phyloP scores from a whole-genome alignment of 1,284 basidiomycete genomes.

The Ganoderma resinaceum region DNA sequence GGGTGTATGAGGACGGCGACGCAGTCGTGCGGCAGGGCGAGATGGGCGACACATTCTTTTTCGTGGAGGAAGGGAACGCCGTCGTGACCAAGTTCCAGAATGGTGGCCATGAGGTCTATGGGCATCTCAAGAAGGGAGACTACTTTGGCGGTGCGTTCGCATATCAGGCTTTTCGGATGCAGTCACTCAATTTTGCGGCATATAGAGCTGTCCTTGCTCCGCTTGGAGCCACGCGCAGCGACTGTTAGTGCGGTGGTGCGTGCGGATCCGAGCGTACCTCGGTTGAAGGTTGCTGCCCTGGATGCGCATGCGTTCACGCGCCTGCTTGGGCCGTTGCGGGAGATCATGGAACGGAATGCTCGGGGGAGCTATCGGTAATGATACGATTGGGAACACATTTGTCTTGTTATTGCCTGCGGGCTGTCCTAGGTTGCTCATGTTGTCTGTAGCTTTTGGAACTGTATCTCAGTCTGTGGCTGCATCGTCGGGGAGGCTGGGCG shows the following conservation, averaged over 20 bases:
- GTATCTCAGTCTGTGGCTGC: conserved; percentile 22
- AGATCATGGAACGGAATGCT: conserved; percentile 89
- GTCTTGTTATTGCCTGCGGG: conserved; percentile 5
- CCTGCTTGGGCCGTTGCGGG: conserved; percentile 88
- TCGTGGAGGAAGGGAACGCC: conserved; percentile 94
- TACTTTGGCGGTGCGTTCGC: conserved; percentile 91
- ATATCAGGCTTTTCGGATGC: background rate
- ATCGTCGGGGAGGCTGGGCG: background rate
- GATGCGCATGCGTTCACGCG: conserved; percentile 96
- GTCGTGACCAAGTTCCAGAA: conserved; percentile 81
- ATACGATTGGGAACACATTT: background rate
- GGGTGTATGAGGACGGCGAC: conserved; percentile 84
- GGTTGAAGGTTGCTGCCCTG: conserved; percentile 91
- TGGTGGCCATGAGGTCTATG: conserved; percentile 73
- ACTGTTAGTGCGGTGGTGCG: conserved; percentile 87
- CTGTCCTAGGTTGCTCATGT: conserved; percentile 12
- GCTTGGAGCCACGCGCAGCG: conserved; percentile 89
- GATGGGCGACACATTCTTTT: conserved; percentile 96
- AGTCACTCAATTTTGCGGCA: conserved; percentile 9
- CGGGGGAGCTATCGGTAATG: conserved; percentile 52
- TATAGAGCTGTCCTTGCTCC: conserved; percentile 85
- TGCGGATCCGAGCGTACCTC: conserved; percentile 55
- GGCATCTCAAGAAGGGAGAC: conserved; percentile 86
- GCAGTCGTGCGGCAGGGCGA: conserved; percentile 93
- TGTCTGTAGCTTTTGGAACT: conserved; percentile 12